phyloP scores from a whole-genome alignment of 495 filamentous ascomycete species.

The Terfezia boudieri region DNA sequence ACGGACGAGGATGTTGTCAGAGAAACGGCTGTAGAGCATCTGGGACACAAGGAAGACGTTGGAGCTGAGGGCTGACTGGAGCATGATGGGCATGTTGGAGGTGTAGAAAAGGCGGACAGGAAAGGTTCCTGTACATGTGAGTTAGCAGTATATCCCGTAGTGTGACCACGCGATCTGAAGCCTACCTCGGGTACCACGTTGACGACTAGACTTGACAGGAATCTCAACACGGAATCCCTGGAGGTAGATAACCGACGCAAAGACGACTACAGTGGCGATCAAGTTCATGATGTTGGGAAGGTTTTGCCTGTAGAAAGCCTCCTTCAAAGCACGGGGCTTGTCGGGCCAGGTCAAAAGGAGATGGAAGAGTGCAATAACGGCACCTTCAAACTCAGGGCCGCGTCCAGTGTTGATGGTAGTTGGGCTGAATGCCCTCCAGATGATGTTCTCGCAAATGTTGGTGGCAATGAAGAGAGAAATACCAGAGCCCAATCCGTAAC shows the following conservation, averaged over 20 bases:
- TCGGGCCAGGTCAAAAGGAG: conserved; percentile 94
- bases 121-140: conserved; percentile 30
- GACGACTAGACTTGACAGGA: conserved; percentile 96
- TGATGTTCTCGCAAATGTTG: conserved; percentile 99
- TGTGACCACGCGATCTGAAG: conserved; percentile 31
- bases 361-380: conserved; percentile 96
- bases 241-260: conserved; percentile 96
- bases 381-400: conserved; percentile 97
- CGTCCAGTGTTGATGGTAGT: conserved; percentile 99
- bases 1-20: conserved; percentile 90
- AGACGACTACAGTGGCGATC: conserved; percentile 74
- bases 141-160: not conserved
- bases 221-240: conserved; percentile 99
- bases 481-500: conserved; percentile 92
- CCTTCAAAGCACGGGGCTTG: conserved; percentile 89
- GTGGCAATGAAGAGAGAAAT: conserved; percentile 99
- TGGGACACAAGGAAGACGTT: conserved; percentile 98
- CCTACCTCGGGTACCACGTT: conserved; percentile 73
- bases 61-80: conserved; percentile 91
- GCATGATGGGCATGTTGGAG: conserved; percentile 97
- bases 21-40: conserved; percentile 97
- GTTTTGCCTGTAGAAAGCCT: conserved; percentile 99
- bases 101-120: conserved; percentile 68
- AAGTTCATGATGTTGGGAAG: conserved; percentile 99
- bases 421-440: conserved; percentile 98